These are phyloP conservation scores for Piper betle DNA, from an alignment of 164 flowering plant genomes.

Conservation along the genomic window DNA sequence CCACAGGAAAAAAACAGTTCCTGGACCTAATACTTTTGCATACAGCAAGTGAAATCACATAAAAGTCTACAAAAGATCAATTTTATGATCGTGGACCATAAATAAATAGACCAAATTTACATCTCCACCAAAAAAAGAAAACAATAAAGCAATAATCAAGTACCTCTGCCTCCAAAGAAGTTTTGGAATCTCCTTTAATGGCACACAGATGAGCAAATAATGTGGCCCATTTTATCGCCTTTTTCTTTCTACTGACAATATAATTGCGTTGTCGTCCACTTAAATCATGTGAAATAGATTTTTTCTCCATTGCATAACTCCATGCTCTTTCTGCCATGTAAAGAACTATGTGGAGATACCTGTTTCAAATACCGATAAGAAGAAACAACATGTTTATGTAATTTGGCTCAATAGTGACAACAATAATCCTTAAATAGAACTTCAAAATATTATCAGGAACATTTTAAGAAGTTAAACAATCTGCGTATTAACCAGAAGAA, in stretches of 20 bases:
- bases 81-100: not conserved
- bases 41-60: no score
- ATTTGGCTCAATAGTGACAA: no score
- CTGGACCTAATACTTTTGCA: no score
- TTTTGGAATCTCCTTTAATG: conserved; percentile 85
- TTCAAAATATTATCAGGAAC: no score
- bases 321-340: conserved; percentile 95
- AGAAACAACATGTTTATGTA: no score
- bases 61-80: no score
- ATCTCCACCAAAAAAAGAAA: not conserved
- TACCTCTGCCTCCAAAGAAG: conserved; percentile 97
- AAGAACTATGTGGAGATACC: conserved; percentile 85
- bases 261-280: conserved; percentile 78
- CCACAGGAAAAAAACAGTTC: no score
- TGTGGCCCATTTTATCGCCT: conserved; percentile 91
- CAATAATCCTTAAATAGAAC: no score
- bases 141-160: not conserved
- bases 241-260: conserved; percentile 77
- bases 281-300: conserved; percentile 85
- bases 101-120: not conserved
- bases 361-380: conserved; percentile 13
- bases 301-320: conserved; percentile 99
- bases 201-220: conserved; percentile 75
- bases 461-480: no score
- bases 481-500: no score